phyloP scores from a whole-genome alignment of 352 stramenopile genomes.

The Pythium dissotocum region DNA sequence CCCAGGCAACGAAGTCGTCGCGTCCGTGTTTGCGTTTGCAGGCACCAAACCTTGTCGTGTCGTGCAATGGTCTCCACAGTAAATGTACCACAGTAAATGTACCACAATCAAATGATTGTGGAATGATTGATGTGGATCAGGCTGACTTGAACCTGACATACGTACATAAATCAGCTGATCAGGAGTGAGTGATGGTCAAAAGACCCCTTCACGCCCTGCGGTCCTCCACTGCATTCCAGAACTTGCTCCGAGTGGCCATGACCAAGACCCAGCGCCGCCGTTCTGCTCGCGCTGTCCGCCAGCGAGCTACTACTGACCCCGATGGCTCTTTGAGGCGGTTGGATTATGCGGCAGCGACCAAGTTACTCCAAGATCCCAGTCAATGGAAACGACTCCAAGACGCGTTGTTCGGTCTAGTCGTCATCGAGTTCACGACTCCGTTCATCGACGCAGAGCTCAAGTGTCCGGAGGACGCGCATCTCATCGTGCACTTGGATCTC shows the following conservation, averaged over 20 bases:
- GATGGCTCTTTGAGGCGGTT: not conserved
- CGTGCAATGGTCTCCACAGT: not conserved
- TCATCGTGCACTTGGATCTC: not conserved
- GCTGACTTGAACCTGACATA: no score
- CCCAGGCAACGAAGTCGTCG: not conserved
- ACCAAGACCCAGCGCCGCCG: not conserved
- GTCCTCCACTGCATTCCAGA: not conserved
- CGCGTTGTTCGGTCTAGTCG: not conserved
- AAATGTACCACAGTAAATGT: not conserved
- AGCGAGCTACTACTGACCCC: not conserved
- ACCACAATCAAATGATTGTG: not conserved
- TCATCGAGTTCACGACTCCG: not conserved
- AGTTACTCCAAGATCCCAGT: not conserved
- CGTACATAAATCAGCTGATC: not conserved
- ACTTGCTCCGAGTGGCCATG: not conserved
- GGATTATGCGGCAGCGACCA: not conserved
- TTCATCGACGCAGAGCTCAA: not conserved
- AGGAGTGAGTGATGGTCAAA: not conserved
- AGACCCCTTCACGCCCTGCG: not conserved
- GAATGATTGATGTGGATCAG: no score
- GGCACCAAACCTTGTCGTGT: not conserved
- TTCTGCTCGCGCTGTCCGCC: not conserved
- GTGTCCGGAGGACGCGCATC: not conserved
- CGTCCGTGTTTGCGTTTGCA: not conserved
- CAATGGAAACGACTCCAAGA: not conserved